Conservation (phyloP, 2,329 filamentous ascomycete genomes). For the Phialocephala sp. region DNA sequence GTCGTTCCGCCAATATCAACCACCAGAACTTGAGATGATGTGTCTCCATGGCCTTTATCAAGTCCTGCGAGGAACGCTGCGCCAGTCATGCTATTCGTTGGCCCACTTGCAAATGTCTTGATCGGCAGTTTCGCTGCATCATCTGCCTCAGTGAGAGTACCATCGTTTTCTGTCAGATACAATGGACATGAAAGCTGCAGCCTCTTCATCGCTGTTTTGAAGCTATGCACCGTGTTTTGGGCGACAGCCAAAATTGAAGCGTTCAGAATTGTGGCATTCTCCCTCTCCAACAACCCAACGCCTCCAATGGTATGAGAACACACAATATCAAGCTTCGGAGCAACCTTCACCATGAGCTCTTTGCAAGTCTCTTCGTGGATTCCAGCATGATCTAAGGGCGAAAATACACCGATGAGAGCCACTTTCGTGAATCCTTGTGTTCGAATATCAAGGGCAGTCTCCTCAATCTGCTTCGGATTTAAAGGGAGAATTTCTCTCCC, state of each 20-base stretch:
- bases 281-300: constrained; percentile 37
- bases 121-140: constrained; percentile 60
- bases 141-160: constrained; percentile 58
- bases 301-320: constrained; percentile 34
- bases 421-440: constrained; percentile 39
- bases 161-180: constrained; percentile 66
- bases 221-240: constrained; percentile 58
- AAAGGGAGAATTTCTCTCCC: constrained; percentile 48
- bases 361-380: constrained; percentile 48
- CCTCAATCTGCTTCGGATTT: constrained; percentile 49
- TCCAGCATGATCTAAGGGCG: constrained; percentile 57
- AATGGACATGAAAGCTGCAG: constrained; percentile 58
- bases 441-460: constrained; percentile 31
- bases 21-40: constrained; percentile 43
- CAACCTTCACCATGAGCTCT: constrained; percentile 32
- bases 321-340: constrained; percentile 53
- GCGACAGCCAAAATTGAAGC: constrained; percentile 63
- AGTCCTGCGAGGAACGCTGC: constrained; percentile 58
- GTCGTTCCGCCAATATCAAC: constrained; percentile 65
- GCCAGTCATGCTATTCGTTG: constrained; percentile 66
- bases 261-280: constrained; percentile 68
- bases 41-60: background rate
- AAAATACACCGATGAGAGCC: constrained; percentile 61
- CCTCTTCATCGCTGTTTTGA: constrained; percentile 54
- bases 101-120: constrained; percentile 63